Evolutionary conservation across 176 grass and related monocot genomes (phyloP).

Genomic region (Musa itinerans): DNA sequence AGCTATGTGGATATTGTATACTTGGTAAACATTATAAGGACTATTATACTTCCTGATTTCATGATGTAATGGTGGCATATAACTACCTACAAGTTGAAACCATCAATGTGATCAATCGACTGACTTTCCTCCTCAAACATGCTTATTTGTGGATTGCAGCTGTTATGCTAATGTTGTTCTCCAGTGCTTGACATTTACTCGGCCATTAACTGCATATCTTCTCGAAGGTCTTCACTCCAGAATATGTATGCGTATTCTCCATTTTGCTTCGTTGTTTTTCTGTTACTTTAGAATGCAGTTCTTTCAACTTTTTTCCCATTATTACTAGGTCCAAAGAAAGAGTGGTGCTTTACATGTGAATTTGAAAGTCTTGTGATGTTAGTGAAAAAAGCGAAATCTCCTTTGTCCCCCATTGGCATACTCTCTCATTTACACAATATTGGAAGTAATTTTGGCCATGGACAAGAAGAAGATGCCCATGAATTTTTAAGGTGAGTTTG

Average conservation of each 20-base stretch:
- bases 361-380: constrained; percentile 58
- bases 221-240: constrained; percentile 65
- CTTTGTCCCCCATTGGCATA: constrained; percentile 58
- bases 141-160: constrained; percentile 42
- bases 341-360: constrained; percentile 90
- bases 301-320: not conserved
- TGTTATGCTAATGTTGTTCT: constrained; percentile 91
- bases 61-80: not conserved
- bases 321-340: constrained; percentile 48
- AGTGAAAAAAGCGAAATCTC: constrained; percentile 40
- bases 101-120: too few relatives aligned
- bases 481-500: constrained; percentile 80
- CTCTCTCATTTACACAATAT: constrained; percentile 56
- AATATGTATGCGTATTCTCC: constrained; percentile 50
- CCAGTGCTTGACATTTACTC: constrained; percentile 87
- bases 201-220: constrained; percentile 71
- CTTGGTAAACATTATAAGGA: not conserved
- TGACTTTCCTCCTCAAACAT: constrained; percentile 23
- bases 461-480: constrained; percentile 74
- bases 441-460: constrained; percentile 41
- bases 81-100: too few relatives aligned
- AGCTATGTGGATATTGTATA: not conserved
- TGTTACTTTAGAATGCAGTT: not conserved
- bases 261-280: constrained; percentile 3
- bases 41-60: not conserved